Evolutionary conservation across 78 protist species (phyloP).

Genomic region (Dictyostelium purpureum): DNA sequence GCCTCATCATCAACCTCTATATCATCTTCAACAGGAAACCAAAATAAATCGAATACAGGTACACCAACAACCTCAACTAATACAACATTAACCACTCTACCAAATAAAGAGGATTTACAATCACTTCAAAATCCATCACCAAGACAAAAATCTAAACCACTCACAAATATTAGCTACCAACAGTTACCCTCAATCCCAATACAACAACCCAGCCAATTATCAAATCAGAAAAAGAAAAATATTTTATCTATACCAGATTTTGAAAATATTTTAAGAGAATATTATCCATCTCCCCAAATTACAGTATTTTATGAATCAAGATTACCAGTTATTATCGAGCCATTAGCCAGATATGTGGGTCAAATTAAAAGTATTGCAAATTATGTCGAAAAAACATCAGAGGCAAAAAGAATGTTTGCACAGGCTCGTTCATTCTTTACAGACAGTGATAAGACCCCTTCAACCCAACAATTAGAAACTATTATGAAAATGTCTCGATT

Average conservation of each 20-base stretch:
- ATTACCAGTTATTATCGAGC: conserved; percentile 40
- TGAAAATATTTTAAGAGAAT: conserved; percentile 19
- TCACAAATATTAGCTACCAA: background rate
- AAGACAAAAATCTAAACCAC: background rate
- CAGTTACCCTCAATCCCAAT: conserved; percentile 6
- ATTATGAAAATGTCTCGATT: conserved; percentile 70
- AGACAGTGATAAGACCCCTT: conserved; percentile 61
- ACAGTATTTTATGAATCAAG: background rate
- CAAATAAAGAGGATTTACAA: background rate
- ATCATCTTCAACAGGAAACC: background rate
- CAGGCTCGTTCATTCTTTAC: conserved; percentile 53
- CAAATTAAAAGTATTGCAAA: conserved; percentile 61
- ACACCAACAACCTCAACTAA: background rate
- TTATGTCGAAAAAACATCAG: conserved; percentile 43
- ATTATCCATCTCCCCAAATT: conserved; percentile 16
- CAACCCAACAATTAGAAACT: conserved; percentile 40
- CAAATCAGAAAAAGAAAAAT: background rate
- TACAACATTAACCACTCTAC: background rate
- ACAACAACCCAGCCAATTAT: background rate
- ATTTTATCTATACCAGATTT: conserved; percentile 28
- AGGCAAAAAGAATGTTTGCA: conserved; percentile 54
- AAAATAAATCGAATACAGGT: background rate
- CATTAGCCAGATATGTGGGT: conserved; percentile 28
- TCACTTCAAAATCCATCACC: background rate
- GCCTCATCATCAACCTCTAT: background rate